Conservation (phyloP, 495 filamentous ascomycete genomes). For the Penicillium manginii region DNA sequence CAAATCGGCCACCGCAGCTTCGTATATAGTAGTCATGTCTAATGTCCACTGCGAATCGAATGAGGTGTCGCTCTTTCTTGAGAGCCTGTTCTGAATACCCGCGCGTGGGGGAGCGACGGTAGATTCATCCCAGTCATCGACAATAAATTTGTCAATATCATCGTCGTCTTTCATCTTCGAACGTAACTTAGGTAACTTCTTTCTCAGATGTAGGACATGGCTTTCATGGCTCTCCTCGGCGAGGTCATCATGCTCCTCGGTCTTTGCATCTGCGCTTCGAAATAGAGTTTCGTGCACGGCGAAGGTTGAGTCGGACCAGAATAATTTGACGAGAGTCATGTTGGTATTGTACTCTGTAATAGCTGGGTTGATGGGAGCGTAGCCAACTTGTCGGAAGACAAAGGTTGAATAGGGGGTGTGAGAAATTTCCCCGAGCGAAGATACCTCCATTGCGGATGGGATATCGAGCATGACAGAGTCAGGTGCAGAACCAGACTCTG, state of each 20-base stretch:
- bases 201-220: not conserved
- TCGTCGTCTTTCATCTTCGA: not conserved
- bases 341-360: constrained; percentile 22
- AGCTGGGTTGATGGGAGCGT: constrained; percentile 20
- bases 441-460: constrained; percentile 19
- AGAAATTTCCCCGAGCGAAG: not conserved
- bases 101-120: constrained; percentile 1
- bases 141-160: constrained; percentile 35
- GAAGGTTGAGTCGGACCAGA: constrained; percentile 37
- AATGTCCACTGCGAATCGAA: constrained; percentile 27
- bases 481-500: constrained; percentile 25
- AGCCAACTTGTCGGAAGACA: constrained; percentile 39
- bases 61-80: not conserved
- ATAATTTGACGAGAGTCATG: constrained; percentile 42
- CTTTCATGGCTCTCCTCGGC: not conserved
- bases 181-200: not conserved
- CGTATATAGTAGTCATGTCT: constrained; percentile 38
- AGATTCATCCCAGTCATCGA: constrained; percentile 45
- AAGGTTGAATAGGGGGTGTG: constrained; percentile 34
- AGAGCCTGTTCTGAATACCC: not conserved
- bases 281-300: constrained; percentile 43
- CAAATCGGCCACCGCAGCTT: constrained; percentile 22
- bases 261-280: constrained; percentile 15
- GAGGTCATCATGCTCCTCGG: constrained; percentile 8
- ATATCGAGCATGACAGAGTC: constrained; percentile 49